Conservation (phyloP, 768 basidiomycete species). For the Psilocybe cyanescens region DNA sequence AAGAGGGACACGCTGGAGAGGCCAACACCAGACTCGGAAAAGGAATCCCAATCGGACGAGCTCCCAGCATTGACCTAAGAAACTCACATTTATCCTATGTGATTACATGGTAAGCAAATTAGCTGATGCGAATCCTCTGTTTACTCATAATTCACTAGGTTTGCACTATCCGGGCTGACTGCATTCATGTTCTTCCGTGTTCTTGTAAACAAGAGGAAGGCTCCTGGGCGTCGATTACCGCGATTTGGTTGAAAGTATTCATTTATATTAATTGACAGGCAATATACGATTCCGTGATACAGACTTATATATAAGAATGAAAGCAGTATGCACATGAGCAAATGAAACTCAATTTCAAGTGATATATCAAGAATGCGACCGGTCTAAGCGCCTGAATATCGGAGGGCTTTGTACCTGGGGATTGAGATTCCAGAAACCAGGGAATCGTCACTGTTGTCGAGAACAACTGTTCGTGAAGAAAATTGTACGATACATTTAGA, state of each 20-base stretch:
- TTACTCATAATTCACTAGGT: constrained; percentile 55
- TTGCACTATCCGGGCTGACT: constrained; percentile 85
- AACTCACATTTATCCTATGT: constrained; percentile 97
- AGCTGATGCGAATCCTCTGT: not conserved
- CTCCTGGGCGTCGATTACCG: constrained; percentile 57
- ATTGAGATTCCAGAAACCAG: too few species aligned
- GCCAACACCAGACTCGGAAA: constrained; percentile 58
- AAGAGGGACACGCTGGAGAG: constrained; percentile 87
- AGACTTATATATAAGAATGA: too few species aligned
- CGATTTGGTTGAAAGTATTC: constrained; percentile 41
- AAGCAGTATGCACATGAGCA: too few species aligned
- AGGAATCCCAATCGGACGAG: constrained; percentile 86
- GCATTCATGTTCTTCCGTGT: constrained; percentile 80
- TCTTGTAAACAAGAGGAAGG: constrained; percentile 56
- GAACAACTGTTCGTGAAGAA: too few species aligned
- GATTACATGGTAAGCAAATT: constrained; percentile 77
- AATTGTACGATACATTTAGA: too few species aligned
- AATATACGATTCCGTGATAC: too few species aligned
- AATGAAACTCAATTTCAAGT: too few species aligned
- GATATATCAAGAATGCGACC: too few species aligned
- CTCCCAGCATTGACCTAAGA: constrained; percentile 82
- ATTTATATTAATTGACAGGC: not conserved
- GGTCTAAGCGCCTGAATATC: too few species aligned
- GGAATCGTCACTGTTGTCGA: too few species aligned
- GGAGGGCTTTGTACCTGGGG: too few species aligned